These are phyloP conservation scores for Mychonastes homosphaera DNA, from an alignment of 139 green algal species.

Conservation along the genomic window DNA sequence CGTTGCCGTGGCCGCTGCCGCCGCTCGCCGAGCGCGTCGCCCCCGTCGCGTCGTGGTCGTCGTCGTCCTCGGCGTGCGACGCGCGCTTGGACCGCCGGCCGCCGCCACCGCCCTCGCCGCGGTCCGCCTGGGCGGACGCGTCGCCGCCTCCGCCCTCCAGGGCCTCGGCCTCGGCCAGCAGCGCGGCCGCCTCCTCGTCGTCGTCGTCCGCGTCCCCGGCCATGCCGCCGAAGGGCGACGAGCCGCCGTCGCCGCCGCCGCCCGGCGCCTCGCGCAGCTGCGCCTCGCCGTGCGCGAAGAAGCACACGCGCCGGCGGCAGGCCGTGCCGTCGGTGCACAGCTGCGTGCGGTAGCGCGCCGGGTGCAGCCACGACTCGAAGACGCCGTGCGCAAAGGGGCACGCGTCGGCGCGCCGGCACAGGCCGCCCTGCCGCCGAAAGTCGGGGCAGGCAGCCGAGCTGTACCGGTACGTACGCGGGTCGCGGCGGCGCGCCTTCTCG, in stretches of 20 bases:
- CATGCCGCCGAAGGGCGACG: neutral
- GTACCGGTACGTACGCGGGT: slow-evolving; percentile 75
- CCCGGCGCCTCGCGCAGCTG: slow-evolving; percentile 54
- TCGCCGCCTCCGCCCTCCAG: too few relatives aligned
- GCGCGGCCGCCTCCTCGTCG: slow-evolving; percentile 28
- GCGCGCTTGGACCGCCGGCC: too few relatives aligned
- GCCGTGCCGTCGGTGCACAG: slow-evolving; percentile 82
- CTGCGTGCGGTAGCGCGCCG: slow-evolving; percentile 78
- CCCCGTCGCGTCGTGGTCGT: too few relatives aligned
- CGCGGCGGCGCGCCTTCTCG: slow-evolving; percentile 85
- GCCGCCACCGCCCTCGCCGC: too few relatives aligned
- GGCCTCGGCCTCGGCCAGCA: slow-evolving; percentile 2
- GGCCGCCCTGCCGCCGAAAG: slow-evolving; percentile 70
- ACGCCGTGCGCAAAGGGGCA: slow-evolving; percentile 92
- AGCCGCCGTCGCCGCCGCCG: neutral
- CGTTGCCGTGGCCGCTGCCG: too few relatives aligned
- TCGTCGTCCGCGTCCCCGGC: slow-evolving; percentile 39
- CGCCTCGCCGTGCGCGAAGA: slow-evolving; percentile 84
- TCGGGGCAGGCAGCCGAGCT: slow-evolving; percentile 87
- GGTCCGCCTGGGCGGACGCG: too few relatives aligned
- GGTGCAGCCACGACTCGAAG: slow-evolving; percentile 97
- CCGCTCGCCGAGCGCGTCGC: too few relatives aligned
- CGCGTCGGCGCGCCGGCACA: slow-evolving; percentile 66
- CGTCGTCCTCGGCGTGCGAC: too few relatives aligned
- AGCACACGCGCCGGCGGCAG: slow-evolving; percentile 89